Evolutionary conservation across 2,329 filamentous ascomycete species (phyloP).

Genomic region (Colletotrichum sp.): DNA sequence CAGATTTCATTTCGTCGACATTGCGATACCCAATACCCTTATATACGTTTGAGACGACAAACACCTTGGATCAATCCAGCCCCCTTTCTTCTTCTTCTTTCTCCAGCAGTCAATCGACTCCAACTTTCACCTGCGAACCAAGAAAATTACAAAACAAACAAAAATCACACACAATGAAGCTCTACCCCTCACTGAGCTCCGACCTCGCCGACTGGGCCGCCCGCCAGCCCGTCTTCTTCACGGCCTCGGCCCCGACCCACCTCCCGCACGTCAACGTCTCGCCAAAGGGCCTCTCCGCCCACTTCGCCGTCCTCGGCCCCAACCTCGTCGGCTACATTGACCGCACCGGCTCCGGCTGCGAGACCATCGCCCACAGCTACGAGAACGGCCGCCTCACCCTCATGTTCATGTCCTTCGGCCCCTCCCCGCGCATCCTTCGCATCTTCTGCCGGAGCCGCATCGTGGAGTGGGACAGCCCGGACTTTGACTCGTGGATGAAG

Average conservation of each 20-base stretch:
- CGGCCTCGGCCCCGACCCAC: constrained; percentile 72
- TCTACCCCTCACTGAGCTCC: constrained; percentile 57
- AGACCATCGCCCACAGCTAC: constrained; percentile 77
- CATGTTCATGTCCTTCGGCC: constrained; percentile 73
- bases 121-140: not conserved
- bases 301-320: constrained; percentile 63
- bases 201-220: constrained; percentile 68
- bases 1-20: not conserved
- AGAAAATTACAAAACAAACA: not conserved
- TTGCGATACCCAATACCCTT: constrained; percentile 15
- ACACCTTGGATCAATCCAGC: not conserved
- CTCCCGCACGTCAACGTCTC: constrained; percentile 77
- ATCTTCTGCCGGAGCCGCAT: constrained; percentile 66
- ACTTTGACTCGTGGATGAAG: constrained; percentile 53
- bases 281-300: constrained; percentile 71
- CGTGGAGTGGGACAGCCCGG: constrained; percentile 62
- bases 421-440: constrained; percentile 64
- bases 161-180: constrained; percentile 55
- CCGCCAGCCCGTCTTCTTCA: constrained; percentile 76
- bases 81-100: not conserved
- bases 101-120: not conserved
- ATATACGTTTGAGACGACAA: constrained; percentile 6
- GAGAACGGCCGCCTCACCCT: constrained; percentile 79
- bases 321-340: constrained; percentile 74
- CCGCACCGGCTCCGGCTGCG: constrained; percentile 75